phyloP scores from a whole-genome alignment of 495 filamentous ascomycete species.

The Immersiella caudata region DNA sequence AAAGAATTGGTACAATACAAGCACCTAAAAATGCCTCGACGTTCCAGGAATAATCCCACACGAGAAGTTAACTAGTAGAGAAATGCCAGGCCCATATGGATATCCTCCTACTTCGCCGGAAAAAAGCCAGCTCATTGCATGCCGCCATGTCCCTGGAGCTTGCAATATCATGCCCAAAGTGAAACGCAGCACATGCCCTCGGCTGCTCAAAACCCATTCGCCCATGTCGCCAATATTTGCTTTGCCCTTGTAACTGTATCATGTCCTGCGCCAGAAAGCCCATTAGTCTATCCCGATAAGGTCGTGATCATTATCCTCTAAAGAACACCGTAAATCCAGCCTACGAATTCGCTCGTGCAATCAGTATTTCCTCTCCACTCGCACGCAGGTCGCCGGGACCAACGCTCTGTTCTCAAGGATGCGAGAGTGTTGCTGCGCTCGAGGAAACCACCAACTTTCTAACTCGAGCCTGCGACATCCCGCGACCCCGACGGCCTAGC shows the following conservation, averaged over 20 bases:
- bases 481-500: not conserved
- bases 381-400: not conserved
- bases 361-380: not conserved
- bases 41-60: not conserved
- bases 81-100: too few relatives aligned
- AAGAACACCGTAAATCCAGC: not conserved
- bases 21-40: not conserved
- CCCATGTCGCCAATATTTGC: not conserved
- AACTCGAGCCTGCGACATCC: constrained; percentile 10
- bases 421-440: too few relatives aligned
- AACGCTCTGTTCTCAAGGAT: too few relatives aligned
- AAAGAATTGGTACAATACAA: not conserved
- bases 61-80: not conserved
- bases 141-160: not conserved
- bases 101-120: not conserved
- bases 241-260: not conserved
- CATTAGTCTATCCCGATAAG: constrained; percentile 16
- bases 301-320: constrained; percentile 6
- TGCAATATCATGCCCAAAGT: not conserved
- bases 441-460: not conserved
- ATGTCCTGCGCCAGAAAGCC: constrained; percentile 14
- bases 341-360: not conserved
- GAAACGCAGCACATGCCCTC: not conserved
- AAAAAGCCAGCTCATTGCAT: not conserved
- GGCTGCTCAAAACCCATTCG: not conserved